Base-by-base conservation (phyloP, 2,329 filamentous ascomycete genomes). In the Biscogniauxia sp. region DNA sequence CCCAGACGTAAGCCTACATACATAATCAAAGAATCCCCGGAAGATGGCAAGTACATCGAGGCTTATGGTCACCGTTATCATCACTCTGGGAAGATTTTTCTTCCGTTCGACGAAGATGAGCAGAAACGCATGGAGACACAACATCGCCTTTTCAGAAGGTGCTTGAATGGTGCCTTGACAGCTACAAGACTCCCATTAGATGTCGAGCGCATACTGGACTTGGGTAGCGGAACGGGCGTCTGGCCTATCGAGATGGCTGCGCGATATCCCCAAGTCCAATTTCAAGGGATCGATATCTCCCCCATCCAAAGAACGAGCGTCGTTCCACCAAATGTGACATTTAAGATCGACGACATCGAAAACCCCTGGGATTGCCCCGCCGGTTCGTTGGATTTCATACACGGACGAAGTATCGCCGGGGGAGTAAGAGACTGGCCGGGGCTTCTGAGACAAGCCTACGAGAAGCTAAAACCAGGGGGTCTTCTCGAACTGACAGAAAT, bases 311-410 rank as follows among this genome's bases (percentile, higher is more conserved):
- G 77, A 51, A 76, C 74, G 17, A 75, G 70, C 8, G 70, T 73
- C 25, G 80, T 87, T 7, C 85, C 86, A 6, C 78, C 83, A 19
- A 88, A 88, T 65, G 79, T 88, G 20, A 78, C 76, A 3, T 88
- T 88, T 68, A 75, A 84, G 60, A 79, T 88, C 49, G 83, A 83
- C 68, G 84, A 88, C 68, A 78, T 82, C 28, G 82, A 85, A 62
- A 77, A 83, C 26, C 75, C 71, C 3, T 80, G 78, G 79, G 71
- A 70, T 3, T 68, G 68, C 6, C 59, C 67, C 4, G 64, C 63
- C 13, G 62, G 60, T 25, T 71, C 69, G 17, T 57, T 76, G 57
- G 79, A 81, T 66, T 78, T 80, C 53, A 72, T 80, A 20, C 77
- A 81, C 64, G 73, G 77, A 59, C 76, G 79, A 50, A 76, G 77